Percentiles rank a stretch among this genome's conserved stretches.
phyloP scores from a whole-genome alignment of 768 basidiomycete genomes.

The Lentinula raphanica region DNA sequence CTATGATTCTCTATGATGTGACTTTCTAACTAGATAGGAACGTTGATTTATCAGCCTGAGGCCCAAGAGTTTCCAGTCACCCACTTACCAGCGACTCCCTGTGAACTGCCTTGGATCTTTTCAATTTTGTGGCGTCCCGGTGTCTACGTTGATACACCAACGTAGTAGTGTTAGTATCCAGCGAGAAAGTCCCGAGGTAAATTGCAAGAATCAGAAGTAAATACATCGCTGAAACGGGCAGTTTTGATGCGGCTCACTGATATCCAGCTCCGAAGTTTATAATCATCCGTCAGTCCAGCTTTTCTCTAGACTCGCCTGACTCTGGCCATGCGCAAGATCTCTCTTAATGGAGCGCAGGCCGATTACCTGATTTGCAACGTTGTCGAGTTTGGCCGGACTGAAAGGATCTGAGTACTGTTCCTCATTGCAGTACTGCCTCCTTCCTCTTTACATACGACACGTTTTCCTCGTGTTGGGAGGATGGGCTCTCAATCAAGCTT shows the following conservation, averaged over 20 bases:
- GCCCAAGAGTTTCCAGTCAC: too few relatives aligned
- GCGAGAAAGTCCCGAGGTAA: not conserved
- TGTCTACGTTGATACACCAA: not conserved
- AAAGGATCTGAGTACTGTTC: not conserved
- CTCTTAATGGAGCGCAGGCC: not conserved
- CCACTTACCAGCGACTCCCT: too few relatives aligned
- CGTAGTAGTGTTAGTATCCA: not conserved
- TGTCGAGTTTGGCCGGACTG: not conserved
- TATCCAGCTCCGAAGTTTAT: not conserved
- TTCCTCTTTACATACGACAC: not conserved
- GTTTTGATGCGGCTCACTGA: not conserved
- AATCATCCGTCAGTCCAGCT: not conserved
- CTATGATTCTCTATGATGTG: too few relatives aligned
- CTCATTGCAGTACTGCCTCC: not conserved
- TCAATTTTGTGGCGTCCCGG: not conserved
- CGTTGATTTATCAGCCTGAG: too few relatives aligned
- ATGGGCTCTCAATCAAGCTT: conserved; percentile 3
- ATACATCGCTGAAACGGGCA: not conserved
- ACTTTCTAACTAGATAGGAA: too few relatives aligned
- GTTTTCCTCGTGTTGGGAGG: not conserved
- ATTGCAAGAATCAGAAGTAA: not conserved
- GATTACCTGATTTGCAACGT: not conserved
- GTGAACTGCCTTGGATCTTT: not conserved
- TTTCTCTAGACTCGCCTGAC: not conserved
- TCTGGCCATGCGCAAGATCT: not conserved